Conservation (phyloP, 2,329 filamentous ascomycete genomes). For the Xylariaceae sp. region DNA sequence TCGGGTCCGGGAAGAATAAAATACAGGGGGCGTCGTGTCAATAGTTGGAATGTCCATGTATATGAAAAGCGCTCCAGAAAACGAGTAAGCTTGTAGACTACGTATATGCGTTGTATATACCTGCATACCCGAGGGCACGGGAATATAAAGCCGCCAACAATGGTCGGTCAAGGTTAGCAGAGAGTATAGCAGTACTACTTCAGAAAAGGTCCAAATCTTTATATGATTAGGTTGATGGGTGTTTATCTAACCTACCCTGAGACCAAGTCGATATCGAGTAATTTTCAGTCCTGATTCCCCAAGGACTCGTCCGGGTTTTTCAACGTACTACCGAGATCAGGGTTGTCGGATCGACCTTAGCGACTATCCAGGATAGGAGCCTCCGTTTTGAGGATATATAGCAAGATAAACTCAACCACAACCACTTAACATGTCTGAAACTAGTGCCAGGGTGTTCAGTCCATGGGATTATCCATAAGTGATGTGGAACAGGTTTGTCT, state of each 20-base stretch:
- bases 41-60: slow-evolving; percentile 14
- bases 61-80: slow-evolving; percentile 12
- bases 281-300: not conserved
- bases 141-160: not conserved
- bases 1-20: slow-evolving; percentile 9
- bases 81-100: slow-evolving; percentile 8
- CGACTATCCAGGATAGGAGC: no score
- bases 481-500: no score
- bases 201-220: not conserved
- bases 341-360: no score
- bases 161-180: not conserved
- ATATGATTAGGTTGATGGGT: not conserved
- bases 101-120: slow-evolving; percentile 21
- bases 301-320: not conserved
- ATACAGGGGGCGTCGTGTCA: slow-evolving; percentile 9
- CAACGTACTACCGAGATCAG: no score
- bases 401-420: no score
- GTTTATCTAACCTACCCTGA: not conserved
- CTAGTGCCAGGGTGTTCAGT: no score
- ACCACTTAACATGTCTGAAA: no score
- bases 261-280: no score
- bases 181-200: not conserved
- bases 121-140: slow-evolving; percentile 1
- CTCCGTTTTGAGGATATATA: no score
- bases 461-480: no score